Conservation (phyloP, 108 stramenopile species). For the Ochromonas danica region DNA sequence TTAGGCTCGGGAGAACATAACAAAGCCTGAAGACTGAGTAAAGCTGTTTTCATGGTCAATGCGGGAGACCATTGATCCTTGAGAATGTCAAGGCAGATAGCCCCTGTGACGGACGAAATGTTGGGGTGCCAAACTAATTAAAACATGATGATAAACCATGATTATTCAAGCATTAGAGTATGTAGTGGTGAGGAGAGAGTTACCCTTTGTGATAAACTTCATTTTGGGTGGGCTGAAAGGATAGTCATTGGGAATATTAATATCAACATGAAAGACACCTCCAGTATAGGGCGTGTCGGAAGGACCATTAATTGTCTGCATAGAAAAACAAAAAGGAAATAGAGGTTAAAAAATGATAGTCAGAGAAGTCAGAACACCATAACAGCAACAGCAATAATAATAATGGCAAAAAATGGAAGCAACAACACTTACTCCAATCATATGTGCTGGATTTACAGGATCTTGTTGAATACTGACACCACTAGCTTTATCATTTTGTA, state of each 20-base stretch:
- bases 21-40: slow-evolving; percentile 81
- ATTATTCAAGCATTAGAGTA: neutral
- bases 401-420: too few relatives aligned
- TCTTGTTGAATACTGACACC: neutral
- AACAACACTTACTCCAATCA: slow-evolving; percentile 1
- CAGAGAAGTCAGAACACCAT: neutral
- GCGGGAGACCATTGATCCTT: slow-evolving; percentile 99
- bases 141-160: too few relatives aligned
- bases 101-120: slow-evolving; percentile 87
- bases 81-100: slow-evolving; percentile 97
- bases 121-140: slow-evolving; percentile 97
- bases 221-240: slow-evolving; percentile 53
- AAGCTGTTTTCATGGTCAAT: slow-evolving; percentile 92
- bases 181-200: too few relatives aligned
- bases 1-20: slow-evolving; percentile 73
- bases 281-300: slow-evolving; percentile 61
- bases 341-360: neutral
- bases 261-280: slow-evolving; percentile 78
- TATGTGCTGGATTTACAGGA: neutral
- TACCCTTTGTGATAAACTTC: slow-evolving; percentile 77
- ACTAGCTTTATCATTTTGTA: neutral
- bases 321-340: neutral
- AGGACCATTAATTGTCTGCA: neutral
- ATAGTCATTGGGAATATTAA: slow-evolving; percentile 69
- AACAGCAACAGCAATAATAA: neutral